Evolutionary conservation across 768 basidiomycete genomes (phyloP).

Genomic region (Boletus rubroflammeus): DNA sequence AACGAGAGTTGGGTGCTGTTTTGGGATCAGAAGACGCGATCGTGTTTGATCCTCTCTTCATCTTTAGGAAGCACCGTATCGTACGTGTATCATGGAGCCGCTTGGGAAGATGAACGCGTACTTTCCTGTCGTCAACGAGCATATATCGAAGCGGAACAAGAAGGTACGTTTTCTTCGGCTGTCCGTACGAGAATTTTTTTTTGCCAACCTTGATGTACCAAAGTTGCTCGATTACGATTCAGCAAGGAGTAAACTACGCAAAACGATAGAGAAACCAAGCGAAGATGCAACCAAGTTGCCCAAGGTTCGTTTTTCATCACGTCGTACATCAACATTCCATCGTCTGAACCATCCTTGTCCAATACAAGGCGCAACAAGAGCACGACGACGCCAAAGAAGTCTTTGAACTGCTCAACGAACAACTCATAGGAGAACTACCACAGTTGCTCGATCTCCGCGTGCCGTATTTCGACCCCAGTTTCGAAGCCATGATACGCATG

Average conservation of each 20-base stretch:
- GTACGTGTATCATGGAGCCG: conserved; percentile 93
- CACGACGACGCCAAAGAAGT: conserved; percentile 93
- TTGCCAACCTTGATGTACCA: not conserved
- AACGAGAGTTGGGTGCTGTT: not conserved
- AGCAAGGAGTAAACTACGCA: conserved; percentile 84
- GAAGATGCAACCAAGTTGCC: conserved; percentile 93
- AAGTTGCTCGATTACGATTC: conserved; percentile 96
- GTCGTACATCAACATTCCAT: not conserved
- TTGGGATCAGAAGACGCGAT: not conserved
- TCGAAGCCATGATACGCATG: conserved; percentile 98
- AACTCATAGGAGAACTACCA: conserved; percentile 87
- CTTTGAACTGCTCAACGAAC: conserved; percentile 89
- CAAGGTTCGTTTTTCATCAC: conserved; percentile 42
- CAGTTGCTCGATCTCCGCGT: conserved; percentile 92
- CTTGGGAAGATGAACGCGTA: conserved; percentile 96
- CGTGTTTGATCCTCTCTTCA: not conserved
- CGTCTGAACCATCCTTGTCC: not conserved
- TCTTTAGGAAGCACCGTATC: conserved; percentile 83
- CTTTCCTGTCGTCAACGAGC: conserved; percentile 90
- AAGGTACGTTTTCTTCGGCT: conserved; percentile 54
- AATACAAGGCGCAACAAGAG: conserved; percentile 78
- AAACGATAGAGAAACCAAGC: conserved; percentile 85
- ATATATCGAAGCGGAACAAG: conserved; percentile 92
- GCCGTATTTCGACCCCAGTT: conserved; percentile 97
- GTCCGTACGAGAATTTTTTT: no score